Evolutionary conservation across 2,329 filamentous ascomycete species (phyloP), one percentile per base, ranked within the genome.

Genomic region (Alternaria gaisen): DNA sequence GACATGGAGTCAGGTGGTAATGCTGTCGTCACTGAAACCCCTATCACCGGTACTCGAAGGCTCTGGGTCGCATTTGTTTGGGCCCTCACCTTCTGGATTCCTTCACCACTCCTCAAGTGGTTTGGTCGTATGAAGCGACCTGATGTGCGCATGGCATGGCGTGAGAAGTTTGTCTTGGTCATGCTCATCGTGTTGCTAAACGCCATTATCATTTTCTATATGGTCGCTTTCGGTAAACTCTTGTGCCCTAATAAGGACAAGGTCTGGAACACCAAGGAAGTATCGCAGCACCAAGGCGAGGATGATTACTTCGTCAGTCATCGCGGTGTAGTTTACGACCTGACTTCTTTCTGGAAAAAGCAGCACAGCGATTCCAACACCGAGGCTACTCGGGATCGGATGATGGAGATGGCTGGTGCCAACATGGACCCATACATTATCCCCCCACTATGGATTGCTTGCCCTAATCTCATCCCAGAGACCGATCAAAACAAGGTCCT

Each of bases 141-240:
- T 2, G 95, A 99, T 80, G 93, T 99, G 9, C 91, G 95, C 26
- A 91, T 97, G 88, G 95, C 95, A 0, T 99, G 95, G 95, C 88
- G 95, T 79, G 95, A 99, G 75, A 99, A 99, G 80, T 53, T 99
- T 11, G 90, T 95, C 0, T 83, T 99, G 11, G 88, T 94, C 47
- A 83, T 91, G 60, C 72, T 97, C 53, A 98, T 99, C 69, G 76
- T 91, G 30, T 71, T 99, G 12, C 80, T 97, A 68, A 99, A 99
- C 79, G 93, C 77, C 40, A 74, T 87, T 28, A 87, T 99, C 63
- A 84, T 97, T 59, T 99, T 99, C 81, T 97, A 93, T 86, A 97
- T 99, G 70, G 86, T 97, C 65, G 87, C 82, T 40, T 95, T 99
- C 70, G 94, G 94, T 34, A 88, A 86, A 56, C 79, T 99, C 1